Conservation (phyloP, 805 yeast species). For the Candida chilensis region DNA sequence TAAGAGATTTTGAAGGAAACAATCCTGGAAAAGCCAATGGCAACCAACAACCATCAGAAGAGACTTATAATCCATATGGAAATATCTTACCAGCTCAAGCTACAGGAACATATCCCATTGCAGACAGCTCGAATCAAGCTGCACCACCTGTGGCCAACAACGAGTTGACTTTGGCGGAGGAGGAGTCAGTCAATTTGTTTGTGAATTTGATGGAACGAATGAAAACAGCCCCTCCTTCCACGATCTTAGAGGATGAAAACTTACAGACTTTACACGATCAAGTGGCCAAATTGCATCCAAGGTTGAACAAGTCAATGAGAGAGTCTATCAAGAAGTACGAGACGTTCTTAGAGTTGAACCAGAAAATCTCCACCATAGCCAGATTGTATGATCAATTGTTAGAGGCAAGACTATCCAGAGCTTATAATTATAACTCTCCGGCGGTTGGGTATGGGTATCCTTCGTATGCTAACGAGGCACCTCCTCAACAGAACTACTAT, state of each 20-base stretch:
- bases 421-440: too few relatives aligned
- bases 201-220: conserved; percentile 53
- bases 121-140: conserved; percentile 4
- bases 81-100: conserved; percentile 14
- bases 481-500: background rate
- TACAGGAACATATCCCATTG: conserved; percentile 3
- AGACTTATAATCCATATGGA: conserved; percentile 13
- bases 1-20: conserved; percentile 61
- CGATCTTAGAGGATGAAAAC: conserved; percentile 32
- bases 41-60: too few relatives aligned
- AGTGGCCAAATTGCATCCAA: conserved; percentile 58
- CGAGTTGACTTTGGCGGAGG: conserved; percentile 51
- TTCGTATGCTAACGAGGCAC: conserved; percentile 4
- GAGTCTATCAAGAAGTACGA: conserved; percentile 57
- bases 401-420: conserved; percentile 41
- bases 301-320: conserved; percentile 49
- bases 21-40: too few relatives aligned
- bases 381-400: conserved; percentile 69
- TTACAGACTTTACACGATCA: conserved; percentile 51
- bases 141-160: conserved; percentile 5
- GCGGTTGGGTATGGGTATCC: too few relatives aligned
- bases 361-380: conserved; percentile 67
- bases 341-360: conserved; percentile 59
- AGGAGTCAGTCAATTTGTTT: conserved; percentile 60
- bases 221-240: conserved; percentile 33